Base-by-base conservation (phyloP, 1,284 basidiomycete species). In the Singerocomus rubriflavus region DNA sequence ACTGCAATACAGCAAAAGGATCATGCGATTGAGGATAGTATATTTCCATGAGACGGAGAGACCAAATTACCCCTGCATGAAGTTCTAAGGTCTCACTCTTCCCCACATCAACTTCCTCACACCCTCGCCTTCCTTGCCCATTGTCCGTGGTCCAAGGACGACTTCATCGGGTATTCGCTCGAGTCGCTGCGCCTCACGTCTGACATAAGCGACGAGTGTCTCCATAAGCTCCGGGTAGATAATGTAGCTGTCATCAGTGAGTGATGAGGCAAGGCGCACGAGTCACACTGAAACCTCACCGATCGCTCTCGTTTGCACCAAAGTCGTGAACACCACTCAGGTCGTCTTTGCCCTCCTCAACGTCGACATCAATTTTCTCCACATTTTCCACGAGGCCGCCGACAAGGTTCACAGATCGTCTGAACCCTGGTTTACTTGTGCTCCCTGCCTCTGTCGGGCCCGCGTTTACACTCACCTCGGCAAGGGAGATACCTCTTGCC, bases 201-300 rank as follows among this genome's bases (percentile, higher is more conserved):
- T 75, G 30, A 94, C 72, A 61, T 93, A 97, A 39, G 70, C 72
- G n/a, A 90, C 85, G 16, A 96, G 71, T 36, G 79, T 75, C 43
- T 85, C 79, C 76, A 98, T 85, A 37, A 88, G 77, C 65, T 86
- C 81, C 0, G 90, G 85, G 61, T 93, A 91, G 53, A 77, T 70
- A 14, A 92, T 72, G 59, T 91, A 89, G 59, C 84, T 82, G 62
- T 79, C 76, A 29, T 71, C 6, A 10, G 13, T 52, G 21, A 53
- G 34, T 5, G 35, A 46, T 11, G 32, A 33, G 35, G 4, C 10
- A 36, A 37, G 5, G 3, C 11, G 34, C 1, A 14, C n/a, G 9
- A 42, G 5, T 3, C 21, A 38, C 12, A 29, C 10, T 2, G 13
- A n/a, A 52, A 43, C 43, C 61, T 56, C 50, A 66, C 65, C 62